Conservation (phyloP, 2,329 filamentous ascomycete species). For the Diaporthe sp. region DNA sequence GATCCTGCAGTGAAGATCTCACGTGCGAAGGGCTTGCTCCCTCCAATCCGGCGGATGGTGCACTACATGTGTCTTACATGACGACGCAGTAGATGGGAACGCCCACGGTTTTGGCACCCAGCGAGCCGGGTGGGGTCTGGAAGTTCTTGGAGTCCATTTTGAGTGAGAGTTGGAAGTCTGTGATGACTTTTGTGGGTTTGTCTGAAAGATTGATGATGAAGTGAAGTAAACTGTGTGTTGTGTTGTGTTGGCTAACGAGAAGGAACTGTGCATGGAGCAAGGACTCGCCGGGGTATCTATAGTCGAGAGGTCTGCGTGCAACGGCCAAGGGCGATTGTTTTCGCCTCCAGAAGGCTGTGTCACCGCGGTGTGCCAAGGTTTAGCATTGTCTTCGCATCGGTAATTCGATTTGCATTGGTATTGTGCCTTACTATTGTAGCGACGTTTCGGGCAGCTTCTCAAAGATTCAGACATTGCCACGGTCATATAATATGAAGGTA, state of each 20-base stretch:
- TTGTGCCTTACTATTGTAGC: background rate
- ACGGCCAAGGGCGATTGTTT: background rate
- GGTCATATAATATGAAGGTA: background rate
- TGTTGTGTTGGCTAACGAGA: background rate
- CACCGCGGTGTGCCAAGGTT: background rate
- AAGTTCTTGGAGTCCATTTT: conserved; percentile 17
- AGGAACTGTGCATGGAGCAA: background rate
- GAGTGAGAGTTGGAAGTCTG: background rate
- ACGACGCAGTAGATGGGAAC: conserved; percentile 11
- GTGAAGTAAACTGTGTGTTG: conserved; percentile 1
- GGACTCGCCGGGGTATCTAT: background rate
- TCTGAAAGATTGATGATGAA: background rate
- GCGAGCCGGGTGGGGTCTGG: background rate
- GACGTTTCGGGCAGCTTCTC: conserved; percentile 11
- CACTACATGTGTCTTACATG: background rate
- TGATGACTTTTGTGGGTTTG: background rate
- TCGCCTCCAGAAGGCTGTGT: background rate
- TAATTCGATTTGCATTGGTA: background rate
- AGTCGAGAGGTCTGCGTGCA: background rate
- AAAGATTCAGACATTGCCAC: background rate
- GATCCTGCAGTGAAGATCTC: background rate
- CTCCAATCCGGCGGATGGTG: background rate
- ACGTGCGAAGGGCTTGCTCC: background rate
- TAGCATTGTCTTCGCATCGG: background rate
- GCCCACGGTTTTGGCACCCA: background rate